Percentiles rank a stretch among this genome's conserved stretches.
Conservation (phyloP, 2,329 filamentous ascomycete genomes). For the Pseudocercospora ulei region DNA sequence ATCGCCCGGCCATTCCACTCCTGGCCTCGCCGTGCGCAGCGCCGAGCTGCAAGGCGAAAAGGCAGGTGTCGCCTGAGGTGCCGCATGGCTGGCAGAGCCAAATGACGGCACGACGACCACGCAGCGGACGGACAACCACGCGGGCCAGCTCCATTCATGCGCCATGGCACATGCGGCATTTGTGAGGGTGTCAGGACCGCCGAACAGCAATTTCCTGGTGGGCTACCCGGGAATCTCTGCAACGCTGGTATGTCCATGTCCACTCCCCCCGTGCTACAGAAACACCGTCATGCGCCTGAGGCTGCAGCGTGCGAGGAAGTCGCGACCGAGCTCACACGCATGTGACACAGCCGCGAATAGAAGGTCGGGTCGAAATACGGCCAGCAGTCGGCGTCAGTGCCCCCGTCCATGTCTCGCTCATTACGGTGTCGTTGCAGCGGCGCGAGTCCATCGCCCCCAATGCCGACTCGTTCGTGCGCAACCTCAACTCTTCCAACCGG, state of each 20-base stretch:
- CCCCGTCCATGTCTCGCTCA: constrained; percentile 81
- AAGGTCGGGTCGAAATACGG: constrained; percentile 94
- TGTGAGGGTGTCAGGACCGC: constrained; percentile 92
- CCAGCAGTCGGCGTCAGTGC: constrained; percentile 76
- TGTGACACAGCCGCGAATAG: constrained; percentile 68
- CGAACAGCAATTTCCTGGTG: constrained; percentile 92
- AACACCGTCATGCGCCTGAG: constrained; percentile 4
- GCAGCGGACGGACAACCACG: constrained; percentile 9
- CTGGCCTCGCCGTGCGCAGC: too few species aligned
- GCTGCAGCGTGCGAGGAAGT: constrained; percentile 1
- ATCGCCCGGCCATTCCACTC: too few species aligned
- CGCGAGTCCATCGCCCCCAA: constrained; percentile 94
- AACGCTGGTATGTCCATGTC: constrained; percentile 65
- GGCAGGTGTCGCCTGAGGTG: constrained; percentile 10
- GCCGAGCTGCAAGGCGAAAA: too few species aligned
- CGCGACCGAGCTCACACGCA: constrained; percentile 10
- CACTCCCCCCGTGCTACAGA: neutral
- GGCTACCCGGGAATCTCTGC: constrained; percentile 97
- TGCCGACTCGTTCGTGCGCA: constrained; percentile 87
- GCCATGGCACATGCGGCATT: constrained; percentile 56
- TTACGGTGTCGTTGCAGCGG: constrained; percentile 86
- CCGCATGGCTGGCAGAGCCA: constrained; percentile 16
- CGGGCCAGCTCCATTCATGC: constrained; percentile 16
- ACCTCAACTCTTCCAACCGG: constrained; percentile 70
- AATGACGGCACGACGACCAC: constrained; percentile 20